These are phyloP conservation scores for Eucalyptus rudis DNA, from an alignment of 345 rosid species.

Conservation along the genomic window DNA sequence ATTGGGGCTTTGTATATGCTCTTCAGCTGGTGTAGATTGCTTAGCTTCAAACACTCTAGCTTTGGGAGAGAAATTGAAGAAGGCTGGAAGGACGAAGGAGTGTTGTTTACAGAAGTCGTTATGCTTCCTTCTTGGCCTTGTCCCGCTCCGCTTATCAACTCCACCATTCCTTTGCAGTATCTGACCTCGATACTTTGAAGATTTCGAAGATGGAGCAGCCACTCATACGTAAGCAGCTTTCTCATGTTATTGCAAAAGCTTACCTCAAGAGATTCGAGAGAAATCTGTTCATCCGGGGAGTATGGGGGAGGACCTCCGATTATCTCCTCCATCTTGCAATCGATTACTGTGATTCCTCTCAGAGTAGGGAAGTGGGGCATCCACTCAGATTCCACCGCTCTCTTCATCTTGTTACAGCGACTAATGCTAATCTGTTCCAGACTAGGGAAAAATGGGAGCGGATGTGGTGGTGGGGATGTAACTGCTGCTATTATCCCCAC, in stretches of 20 bases:
- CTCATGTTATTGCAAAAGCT: rapidly evolving
- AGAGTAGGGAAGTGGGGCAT: no score
- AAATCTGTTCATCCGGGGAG: rapidly evolving
- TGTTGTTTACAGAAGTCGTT: not conserved
- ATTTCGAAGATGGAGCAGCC: not conserved
- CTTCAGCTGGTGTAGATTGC: rapidly evolving
- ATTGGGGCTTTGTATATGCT: not conserved
- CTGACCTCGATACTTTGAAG: rapidly evolving
- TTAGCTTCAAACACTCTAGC: rapidly evolving
- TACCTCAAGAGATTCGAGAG: rapidly evolving
- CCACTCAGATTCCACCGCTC: no score
- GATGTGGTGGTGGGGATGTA: no score
- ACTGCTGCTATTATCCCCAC: no score
- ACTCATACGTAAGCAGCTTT: not conserved
- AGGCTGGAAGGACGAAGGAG: not conserved
- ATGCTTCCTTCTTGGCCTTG: not conserved
- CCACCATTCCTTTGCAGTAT: not conserved
- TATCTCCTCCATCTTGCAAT: not conserved
- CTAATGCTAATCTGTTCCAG: no score
- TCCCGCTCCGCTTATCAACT: not conserved
- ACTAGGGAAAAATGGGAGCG: no score
- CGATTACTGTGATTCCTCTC: no score
- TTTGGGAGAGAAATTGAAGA: not conserved
- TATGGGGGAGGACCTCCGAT: not conserved
- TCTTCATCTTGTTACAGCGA: no score